phyloP scores from a whole-genome alignment of 495 filamentous ascomycete species.

The Aspergillus wentii region DNA sequence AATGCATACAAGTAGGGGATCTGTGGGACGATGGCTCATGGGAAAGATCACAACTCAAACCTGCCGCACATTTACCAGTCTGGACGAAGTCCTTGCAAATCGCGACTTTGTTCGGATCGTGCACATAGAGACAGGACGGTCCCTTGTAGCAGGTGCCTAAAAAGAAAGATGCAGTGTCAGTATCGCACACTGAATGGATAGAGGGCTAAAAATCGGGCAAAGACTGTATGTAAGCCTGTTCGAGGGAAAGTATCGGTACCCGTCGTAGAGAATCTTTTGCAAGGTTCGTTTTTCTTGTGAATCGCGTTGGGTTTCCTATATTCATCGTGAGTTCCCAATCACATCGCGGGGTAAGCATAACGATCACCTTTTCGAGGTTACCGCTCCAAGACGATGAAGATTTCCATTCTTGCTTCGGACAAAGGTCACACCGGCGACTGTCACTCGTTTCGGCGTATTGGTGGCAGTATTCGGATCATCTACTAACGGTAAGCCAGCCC shows the following conservation, averaged over 20 bases:
- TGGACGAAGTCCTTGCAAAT: constrained; percentile 85
- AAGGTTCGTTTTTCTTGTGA: constrained; percentile 72
- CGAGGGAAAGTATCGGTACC: constrained; percentile 54
- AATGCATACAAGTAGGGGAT: constrained; percentile 85
- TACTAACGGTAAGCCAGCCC: constrained; percentile 42
- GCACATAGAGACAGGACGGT: constrained; percentile 71
- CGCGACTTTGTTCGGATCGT: constrained; percentile 84
- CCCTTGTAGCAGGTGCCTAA: constrained; percentile 81
- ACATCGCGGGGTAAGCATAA: not conserved
- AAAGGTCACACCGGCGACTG: constrained; percentile 79
- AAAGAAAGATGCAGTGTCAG: constrained; percentile 23
- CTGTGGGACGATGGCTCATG: constrained; percentile 84
- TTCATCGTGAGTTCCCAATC: constrained; percentile 17
- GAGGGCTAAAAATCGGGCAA: constrained; percentile 6
- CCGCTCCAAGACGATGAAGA: constrained; percentile 60
- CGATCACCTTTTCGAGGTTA: constrained; percentile 38
- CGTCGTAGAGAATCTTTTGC: constrained; percentile 85
- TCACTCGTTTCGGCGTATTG: constrained; percentile 72
- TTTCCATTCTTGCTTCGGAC: constrained; percentile 89
- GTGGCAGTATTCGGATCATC: constrained; percentile 60
- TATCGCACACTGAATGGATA: constrained; percentile 1
- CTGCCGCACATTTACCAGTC: constrained; percentile 72
- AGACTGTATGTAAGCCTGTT: constrained; percentile 2
- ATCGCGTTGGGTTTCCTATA: constrained; percentile 41
- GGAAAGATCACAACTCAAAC: constrained; percentile 85